These are phyloP conservation scores for Myxozyma melibiosi DNA, from an alignment of 805 yeast species.

Conservation along the genomic window DNA sequence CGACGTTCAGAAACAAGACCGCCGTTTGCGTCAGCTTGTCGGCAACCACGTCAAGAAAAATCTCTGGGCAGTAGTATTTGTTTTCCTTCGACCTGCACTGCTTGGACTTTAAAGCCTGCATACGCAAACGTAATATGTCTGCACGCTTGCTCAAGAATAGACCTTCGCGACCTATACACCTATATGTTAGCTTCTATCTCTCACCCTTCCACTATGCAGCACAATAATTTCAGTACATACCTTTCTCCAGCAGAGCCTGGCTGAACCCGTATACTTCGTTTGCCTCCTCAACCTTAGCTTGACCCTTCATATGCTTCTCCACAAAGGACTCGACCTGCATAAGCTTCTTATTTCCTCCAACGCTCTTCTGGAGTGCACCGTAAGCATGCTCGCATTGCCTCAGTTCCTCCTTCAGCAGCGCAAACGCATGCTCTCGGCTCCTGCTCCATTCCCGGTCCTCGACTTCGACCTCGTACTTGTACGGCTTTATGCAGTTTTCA, in stretches of 20 bases:
- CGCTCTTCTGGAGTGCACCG: constrained; percentile 59
- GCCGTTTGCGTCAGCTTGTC: constrained; percentile 92
- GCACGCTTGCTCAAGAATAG: constrained; percentile 74
- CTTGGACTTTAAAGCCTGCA: constrained; percentile 71
- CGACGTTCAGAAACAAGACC: constrained; percentile 89
- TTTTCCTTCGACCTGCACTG: constrained; percentile 77
- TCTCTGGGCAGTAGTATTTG: constrained; percentile 91
- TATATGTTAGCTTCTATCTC: neutral
- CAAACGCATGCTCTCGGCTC: constrained; percentile 76
- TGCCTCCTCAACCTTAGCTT: constrained; percentile 41
- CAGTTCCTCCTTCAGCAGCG: constrained; percentile 77
- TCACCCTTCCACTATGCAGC: neutral
- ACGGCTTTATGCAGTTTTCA: constrained; percentile 97
- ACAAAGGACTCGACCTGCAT: constrained; percentile 76
- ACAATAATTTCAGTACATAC: constrained; percentile 3
- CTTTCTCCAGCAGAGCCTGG: constrained; percentile 68
- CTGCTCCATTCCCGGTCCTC: constrained; percentile 92
- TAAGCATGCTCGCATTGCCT: constrained; percentile 74
- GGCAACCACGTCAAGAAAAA: constrained; percentile 87
- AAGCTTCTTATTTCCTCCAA: constrained; percentile 78
- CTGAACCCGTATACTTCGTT: constrained; percentile 86
- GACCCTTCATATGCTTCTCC: constrained; percentile 37
- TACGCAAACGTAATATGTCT: constrained; percentile 68
- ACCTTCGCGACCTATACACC: constrained; percentile 65
- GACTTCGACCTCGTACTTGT: constrained; percentile 93